Base-by-base conservation (phyloP, 306 rosid species). In the Urtica urens region DNA sequence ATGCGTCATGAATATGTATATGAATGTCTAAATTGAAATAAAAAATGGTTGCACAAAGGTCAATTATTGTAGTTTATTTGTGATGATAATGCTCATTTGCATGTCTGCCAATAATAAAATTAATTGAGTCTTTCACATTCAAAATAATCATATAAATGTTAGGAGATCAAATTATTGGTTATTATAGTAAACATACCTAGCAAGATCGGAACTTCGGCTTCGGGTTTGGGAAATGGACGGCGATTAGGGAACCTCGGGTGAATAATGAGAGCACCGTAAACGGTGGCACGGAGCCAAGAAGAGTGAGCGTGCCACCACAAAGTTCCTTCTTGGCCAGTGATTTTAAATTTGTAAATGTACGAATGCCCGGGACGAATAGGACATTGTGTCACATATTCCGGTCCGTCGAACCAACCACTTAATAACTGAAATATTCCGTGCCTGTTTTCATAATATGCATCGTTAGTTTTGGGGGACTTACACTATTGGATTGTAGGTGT, bases 161-260 rank as follows among this genome's bases (percentile, higher is more conserved):
- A n/a, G n/a, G n/a, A n/a, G n/a, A n/a, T n/a, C n/a, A n/a, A n/a
- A n/a, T n/a, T n/a, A n/a, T n/a, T n/a, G n/a, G n/a, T n/a, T n/a
- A n/a, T n/a, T n/a, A n/a, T n/a, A n/a, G n/a, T 6, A 35, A 9
- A 17, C 18, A n/a, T 76, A 82, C 84, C 85, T 9, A 86, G 34
- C 1, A 86, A 2, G 10, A 86, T 53, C 3, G 85, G 80, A 22
- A 81, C 7, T 46, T 78, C 78, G 44, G 62, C 45, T 57, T 68
- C 10, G 2, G 61, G 55, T 37, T 26, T 46, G 15, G 58, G 21
- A 42, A 7, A 35, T 35, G 11, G n/a, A 63, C 53, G 2, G 68
- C 55, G 38, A 14, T 46, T 34, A 2, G 41, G 54, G 5, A 16
- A 6, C 47, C 29, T 53, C 0, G 62, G 68, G 9, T 44, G 24